phyloP scores from a whole-genome alignment of 768 basidiomycete species.

The Rhodosporidiobolus odoratus region DNA sequence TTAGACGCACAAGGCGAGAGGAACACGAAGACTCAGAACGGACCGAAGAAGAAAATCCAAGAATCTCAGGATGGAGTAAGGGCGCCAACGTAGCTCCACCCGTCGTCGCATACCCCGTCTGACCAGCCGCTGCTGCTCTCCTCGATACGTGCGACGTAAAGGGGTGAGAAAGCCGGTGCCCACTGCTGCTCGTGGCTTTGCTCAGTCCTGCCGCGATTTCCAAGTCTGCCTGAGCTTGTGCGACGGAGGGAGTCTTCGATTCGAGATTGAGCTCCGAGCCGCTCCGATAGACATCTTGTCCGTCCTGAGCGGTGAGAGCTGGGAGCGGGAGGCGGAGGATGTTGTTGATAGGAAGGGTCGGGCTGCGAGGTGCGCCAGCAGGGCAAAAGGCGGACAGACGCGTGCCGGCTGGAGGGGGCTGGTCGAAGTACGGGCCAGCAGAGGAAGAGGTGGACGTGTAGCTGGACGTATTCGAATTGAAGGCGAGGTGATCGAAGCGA shows the following conservation, averaged over 20 bases:
- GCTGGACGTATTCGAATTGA: background rate
- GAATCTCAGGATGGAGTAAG: background rate
- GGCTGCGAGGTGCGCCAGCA: background rate
- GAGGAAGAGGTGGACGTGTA: background rate
- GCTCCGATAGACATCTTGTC: background rate
- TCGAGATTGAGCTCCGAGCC: background rate
- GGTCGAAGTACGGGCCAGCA: background rate
- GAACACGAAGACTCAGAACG: background rate
- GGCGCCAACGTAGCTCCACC: background rate
- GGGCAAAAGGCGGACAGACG: background rate
- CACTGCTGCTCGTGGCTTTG: background rate
- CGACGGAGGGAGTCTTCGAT: no score
- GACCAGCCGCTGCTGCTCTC: background rate
- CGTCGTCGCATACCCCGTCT: background rate
- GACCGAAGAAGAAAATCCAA: background rate
- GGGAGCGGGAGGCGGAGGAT: background rate
- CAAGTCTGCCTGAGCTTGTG: no score
- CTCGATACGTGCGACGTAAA: background rate
- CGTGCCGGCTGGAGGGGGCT: background rate
- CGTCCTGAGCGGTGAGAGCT: background rate
- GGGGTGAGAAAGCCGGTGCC: background rate
- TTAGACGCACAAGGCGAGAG: background rate
- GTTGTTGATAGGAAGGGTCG: background rate
- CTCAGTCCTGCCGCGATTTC: background rate
- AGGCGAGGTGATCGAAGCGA: background rate